Conservation (phyloP, 1,284 basidiomycete genomes). For the Golubevia pallescens region DNA sequence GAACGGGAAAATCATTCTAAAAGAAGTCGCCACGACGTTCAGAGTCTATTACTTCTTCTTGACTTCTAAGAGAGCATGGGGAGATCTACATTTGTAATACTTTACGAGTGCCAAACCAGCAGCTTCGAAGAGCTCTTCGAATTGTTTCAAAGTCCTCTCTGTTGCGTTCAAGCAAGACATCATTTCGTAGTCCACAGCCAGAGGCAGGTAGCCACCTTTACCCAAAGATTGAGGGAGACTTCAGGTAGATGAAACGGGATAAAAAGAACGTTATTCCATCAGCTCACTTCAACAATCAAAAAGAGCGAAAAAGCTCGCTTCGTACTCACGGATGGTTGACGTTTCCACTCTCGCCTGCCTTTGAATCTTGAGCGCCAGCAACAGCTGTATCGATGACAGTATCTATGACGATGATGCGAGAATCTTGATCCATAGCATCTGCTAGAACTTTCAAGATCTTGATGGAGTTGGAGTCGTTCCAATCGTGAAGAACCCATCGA, state of each 20-base stretch:
- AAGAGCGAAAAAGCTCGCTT: no score
- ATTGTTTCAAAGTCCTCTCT: conserved; percentile 15
- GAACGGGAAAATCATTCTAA: no score
- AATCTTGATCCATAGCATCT: conserved; percentile 38
- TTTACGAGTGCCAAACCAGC: conserved; percentile 10
- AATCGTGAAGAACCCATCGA: conserved; percentile 65
- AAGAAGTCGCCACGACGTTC: no score
- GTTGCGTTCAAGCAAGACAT: conserved; percentile 9
- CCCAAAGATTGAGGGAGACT: no score
- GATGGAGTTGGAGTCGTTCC: conserved; percentile 44
- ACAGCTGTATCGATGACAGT: conserved; percentile 27
- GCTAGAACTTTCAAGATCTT: conserved; percentile 58
- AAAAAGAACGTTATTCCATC: background rate
- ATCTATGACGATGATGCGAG: conserved; percentile 66
- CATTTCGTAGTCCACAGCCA: conserved; percentile 12
- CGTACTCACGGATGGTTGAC: no score
- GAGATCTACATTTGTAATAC: conserved; percentile 3
- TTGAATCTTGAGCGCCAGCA: background rate
- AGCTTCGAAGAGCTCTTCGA: background rate
- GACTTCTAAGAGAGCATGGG: background rate
- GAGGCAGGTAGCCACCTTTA: no score
- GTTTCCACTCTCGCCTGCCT: no score
- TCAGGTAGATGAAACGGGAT: background rate
- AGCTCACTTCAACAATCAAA: no score
- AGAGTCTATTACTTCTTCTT: background rate